Base-by-base conservation (phyloP, 2,329 filamentous ascomycete species). In the Eutypa lata region DNA sequence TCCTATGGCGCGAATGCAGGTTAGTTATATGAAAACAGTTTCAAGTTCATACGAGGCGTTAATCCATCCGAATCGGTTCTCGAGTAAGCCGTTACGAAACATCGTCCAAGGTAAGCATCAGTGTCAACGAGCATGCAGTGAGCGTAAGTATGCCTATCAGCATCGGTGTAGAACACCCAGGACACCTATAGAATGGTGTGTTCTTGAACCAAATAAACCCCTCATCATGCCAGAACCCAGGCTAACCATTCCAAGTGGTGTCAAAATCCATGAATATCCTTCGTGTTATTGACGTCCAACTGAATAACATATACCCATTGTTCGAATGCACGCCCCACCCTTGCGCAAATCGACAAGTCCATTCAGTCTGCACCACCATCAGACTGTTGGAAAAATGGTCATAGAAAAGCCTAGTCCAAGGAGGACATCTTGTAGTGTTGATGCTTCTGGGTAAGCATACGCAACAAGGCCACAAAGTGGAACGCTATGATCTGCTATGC, bases 1-100 rank as follows among this genome's bases (percentile, higher is more conserved):
- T 99, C 94, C 94, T 99, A 91, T 74, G 76, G 74, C 74, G 73
- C 74, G 73, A 72, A 78, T 77, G 73, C 71, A 77, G 74, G 86
- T 91, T 84, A 91, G 88, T 89, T 67, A 78, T 71, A 72, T 65
- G 69, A 75, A 70, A 68, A 69, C 63, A 66, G 71, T 61, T 69
- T 64, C 63, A 65, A 51, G 58, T 59, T 53, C 60, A 57, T 56
- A 62, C 53, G 61, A 61, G 60, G 59, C 63, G 58, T 62, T 64
- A 54, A 61, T 57, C 49, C 45, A 57, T 57, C 42, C 22, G 42
- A 57, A 57, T 62, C 64, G 62, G 61, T 50, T 48, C 59, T 59
- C 64, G 57, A 62, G 42, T 49, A 44, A 53, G 56, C 48, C 55
- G 59, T 53, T 55, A 57, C 53, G 57, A 50, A 56, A 37, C 47